These are phyloP conservation scores for Aspergillus cavernicola DNA, from an alignment of 495 filamentous ascomycete genomes.

Conservation along the genomic window DNA sequence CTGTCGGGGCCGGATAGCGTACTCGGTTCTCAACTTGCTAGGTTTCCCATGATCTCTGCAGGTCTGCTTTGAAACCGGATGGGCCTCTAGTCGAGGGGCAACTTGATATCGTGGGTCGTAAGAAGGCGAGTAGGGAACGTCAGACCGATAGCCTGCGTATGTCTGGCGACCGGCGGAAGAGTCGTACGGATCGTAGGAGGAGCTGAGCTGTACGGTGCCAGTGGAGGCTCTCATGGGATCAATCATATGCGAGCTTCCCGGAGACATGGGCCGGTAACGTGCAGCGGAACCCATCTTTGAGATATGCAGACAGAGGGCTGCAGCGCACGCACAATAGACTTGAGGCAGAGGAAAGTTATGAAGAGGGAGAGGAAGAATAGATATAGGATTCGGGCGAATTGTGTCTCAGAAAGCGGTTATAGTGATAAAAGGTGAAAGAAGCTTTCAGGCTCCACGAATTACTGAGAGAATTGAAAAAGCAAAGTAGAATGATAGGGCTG, in stretches of 20 bases:
- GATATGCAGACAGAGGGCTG: conserved; percentile 8
- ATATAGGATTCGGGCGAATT: neutral
- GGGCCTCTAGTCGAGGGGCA: conserved; percentile 32
- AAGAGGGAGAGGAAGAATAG: neutral
- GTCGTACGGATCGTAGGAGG: conserved; percentile 37
- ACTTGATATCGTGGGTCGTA: conserved; percentile 28
- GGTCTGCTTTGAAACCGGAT: conserved; percentile 33
- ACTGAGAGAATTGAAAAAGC: conserved; percentile 10
- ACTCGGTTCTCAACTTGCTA: conserved; percentile 40
- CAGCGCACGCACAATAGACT: neutral
- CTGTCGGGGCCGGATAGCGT: conserved; percentile 36
- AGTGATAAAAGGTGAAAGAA: neutral
- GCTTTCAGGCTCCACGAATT: neutral
- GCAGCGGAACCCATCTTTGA: conserved; percentile 21
- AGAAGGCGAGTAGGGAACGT: conserved; percentile 28
- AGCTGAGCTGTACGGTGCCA: conserved; percentile 39
- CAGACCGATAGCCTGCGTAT: conserved; percentile 35
- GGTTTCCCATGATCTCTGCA: conserved; percentile 32
- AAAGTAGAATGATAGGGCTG: conserved; percentile 2
- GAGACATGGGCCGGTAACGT: conserved; percentile 33
- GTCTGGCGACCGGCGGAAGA: conserved; percentile 22
- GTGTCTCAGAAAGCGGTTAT: neutral
- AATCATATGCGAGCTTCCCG: conserved; percentile 30
- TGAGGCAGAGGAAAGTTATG: conserved; percentile 1
- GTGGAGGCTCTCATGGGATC: conserved; percentile 48